A percentile compares a stretch with the other conserved stretches of the same genome.
These are phyloP conservation scores for Terfezia boudieri DNA, from an alignment of 495 filamentous ascomycete genomes.

Conservation along the genomic window DNA sequence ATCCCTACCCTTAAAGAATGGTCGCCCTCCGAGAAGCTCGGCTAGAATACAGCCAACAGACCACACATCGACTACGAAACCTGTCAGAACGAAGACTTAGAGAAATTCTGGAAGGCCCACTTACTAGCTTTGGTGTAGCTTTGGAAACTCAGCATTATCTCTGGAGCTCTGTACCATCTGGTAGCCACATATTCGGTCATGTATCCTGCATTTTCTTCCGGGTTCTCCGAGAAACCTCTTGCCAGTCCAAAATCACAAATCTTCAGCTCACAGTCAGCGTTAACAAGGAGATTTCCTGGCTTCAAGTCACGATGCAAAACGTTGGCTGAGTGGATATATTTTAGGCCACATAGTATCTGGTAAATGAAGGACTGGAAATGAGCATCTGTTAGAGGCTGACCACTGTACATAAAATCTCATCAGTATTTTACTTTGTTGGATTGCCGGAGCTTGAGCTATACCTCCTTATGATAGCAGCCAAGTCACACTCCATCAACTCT, in stretches of 20 bases:
- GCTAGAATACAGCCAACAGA: conserved; percentile 96
- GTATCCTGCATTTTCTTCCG: conserved; percentile 95
- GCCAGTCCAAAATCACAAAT: conserved; percentile 97
- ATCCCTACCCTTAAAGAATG: conserved; percentile 97
- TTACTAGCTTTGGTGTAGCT: conserved; percentile 98
- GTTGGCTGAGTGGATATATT: conserved; percentile 97
- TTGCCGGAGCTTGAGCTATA: conserved; percentile 1
- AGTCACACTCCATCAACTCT: conserved; percentile 99
- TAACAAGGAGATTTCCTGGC: conserved; percentile 88
- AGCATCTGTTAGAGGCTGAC: conserved; percentile 86
- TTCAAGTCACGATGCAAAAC: conserved; percentile 93
- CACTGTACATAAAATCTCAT: conserved; percentile 28
- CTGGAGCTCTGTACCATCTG: conserved; percentile 93
- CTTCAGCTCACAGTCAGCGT: conserved; percentile 97
- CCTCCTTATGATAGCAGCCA: conserved; percentile 82
- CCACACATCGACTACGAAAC: conserved; percentile 49
- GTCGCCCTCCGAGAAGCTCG: conserved; percentile 82
- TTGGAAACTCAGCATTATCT: conserved; percentile 99
- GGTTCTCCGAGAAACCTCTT: conserved; percentile 85
- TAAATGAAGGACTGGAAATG: conserved; percentile 93
- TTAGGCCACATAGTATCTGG: conserved; percentile 83
- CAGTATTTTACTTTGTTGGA: not conserved
- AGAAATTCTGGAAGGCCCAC: conserved; percentile 21
- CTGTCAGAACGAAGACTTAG: not conserved
- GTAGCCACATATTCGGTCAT: conserved; percentile 99